Conservation (phyloP, 495 filamentous ascomycete genomes). For the Durotheca rogersii region DNA sequence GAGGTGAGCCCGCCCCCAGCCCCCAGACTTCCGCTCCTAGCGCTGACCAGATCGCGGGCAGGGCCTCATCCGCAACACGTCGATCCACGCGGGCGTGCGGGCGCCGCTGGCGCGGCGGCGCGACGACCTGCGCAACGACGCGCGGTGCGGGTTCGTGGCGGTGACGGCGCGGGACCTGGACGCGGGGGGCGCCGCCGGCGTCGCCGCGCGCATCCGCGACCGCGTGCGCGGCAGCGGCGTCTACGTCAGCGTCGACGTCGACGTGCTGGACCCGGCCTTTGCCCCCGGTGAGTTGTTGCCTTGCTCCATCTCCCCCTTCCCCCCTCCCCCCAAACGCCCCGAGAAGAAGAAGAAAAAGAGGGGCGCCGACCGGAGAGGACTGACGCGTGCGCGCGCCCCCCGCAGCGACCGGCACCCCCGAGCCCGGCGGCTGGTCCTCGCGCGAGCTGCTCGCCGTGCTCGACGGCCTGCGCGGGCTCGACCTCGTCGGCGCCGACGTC, state of each 20-base stretch:
- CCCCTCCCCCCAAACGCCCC: conserved; percentile 55
- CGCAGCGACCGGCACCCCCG: conserved; percentile 78
- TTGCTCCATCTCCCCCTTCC: too few species aligned
- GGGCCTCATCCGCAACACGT: conserved; percentile 76
- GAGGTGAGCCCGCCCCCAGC: too few species aligned
- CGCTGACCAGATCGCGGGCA: conserved; percentile 65
- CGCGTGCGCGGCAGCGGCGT: conserved; percentile 74
- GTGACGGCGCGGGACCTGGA: conserved; percentile 84
- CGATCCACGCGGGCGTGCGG: conserved; percentile 83
- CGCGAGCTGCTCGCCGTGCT: conserved; percentile 60
- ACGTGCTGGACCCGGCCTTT: conserved; percentile 77
- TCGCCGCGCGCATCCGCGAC: conserved; percentile 73
- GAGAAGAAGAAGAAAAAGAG: too few species aligned
- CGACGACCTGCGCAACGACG: conserved; percentile 78
- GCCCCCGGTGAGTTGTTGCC: conserved; percentile 39
- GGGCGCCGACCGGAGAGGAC: too few species aligned
- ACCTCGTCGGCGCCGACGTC: conserved; percentile 76
- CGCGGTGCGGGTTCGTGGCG: conserved; percentile 77
- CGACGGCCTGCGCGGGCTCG: conserved; percentile 61
- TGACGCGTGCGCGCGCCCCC: too few species aligned
- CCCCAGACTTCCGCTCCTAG: background rate
- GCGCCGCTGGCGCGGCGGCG: conserved; percentile 67
- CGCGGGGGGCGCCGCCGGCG: conserved; percentile 66
- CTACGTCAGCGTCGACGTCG: conserved; percentile 86
- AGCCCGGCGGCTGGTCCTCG: conserved; percentile 85